Base-by-base conservation (phyloP, 768 basidiomycete species). In the Auricularia sp. region DNA sequence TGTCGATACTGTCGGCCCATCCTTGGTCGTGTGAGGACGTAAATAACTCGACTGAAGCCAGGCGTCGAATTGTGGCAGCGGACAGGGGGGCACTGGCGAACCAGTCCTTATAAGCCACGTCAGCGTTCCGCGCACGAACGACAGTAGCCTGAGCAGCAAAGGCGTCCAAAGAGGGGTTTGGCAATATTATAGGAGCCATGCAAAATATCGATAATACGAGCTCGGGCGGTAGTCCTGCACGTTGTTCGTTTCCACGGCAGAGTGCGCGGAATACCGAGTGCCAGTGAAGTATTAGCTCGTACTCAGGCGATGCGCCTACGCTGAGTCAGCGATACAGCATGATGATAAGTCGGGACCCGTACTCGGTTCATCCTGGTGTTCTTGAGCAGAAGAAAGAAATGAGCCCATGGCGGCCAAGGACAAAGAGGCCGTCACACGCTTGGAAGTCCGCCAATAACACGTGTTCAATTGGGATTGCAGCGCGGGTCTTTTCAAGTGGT, bases 1-100 rank as follows among this genome's bases (percentile, higher is more conserved):
- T 24, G 34, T 11, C 24, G 1, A n/a, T 36, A 18, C 64, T 34
- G 34, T 35, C 65, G 21, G 44, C 64, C 63, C 68, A 67, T 7
- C 68, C 68, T 45, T 68, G 68, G 64, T 68, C 64, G 37, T 62
- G 66, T 3, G 68, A 68, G 6, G 34, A 18, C 2, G 68, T 68
- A 13, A 21, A 54, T 13, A 68, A 39, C 54, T 63, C 61, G 16
- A 67, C 63, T 4, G 58, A 24, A 18, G 62, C 33, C 6, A 63
- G 24, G 11, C 61, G 63, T 3, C 47, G 33, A 24, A 64, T 14
- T 24, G 21, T 18, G 16, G 33, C 18, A 14, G n/a, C 54, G 5
- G 54, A 4, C 21, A 67, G 24, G 18, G 63, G 63, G 36, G 66
- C 61, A 18, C 29, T 54, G 45, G 39, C 39, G 34, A 65, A 51